These are phyloP conservation scores for Mycosphaerelloides madeirae DNA, from an alignment of 2,329 filamentous ascomycete genomes.

Conservation along the genomic window DNA sequence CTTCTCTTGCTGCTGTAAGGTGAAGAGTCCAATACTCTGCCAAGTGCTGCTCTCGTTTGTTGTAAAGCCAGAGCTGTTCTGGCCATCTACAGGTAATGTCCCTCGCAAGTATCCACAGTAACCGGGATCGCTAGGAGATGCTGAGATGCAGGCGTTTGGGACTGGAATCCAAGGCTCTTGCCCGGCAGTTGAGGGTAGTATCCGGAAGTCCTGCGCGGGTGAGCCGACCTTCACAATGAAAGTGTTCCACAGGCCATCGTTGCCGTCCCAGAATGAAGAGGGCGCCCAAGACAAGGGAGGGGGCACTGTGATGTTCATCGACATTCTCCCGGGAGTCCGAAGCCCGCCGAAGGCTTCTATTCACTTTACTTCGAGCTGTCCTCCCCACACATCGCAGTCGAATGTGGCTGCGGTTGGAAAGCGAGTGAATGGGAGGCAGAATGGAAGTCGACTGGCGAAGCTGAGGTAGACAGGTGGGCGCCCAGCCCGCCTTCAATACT, in stretches of 20 bases:
- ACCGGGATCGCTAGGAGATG: constrained; percentile 12
- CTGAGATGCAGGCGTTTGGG: constrained; percentile 32
- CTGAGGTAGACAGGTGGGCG: no score
- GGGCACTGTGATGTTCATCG: background rate
- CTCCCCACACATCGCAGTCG: no score
- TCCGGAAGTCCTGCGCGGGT: constrained; percentile 19
- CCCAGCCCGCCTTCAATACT: no score
- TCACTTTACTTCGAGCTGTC: no score
- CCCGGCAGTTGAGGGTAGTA: constrained; percentile 28
- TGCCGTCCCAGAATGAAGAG: constrained; percentile 19
- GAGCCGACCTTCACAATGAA: constrained; percentile 25
- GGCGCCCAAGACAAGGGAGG: constrained; percentile 9
- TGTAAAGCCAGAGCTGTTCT: constrained; percentile 22
- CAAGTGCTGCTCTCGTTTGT: constrained; percentile 33
- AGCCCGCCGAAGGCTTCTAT: no score
- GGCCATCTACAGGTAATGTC: constrained; percentile 23
- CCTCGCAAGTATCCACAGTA: constrained; percentile 31
- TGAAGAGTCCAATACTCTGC: constrained; percentile 31
- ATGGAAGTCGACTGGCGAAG: no score
- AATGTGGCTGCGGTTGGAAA: no score
- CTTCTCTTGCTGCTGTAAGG: constrained; percentile 27
- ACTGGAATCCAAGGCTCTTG: constrained; percentile 34
- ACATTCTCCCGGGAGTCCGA: no score
- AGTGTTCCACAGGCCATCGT: constrained; percentile 24
- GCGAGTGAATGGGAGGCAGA: no score